Evolutionary conservation across 192 early-diverging fungal species (phyloP).

Genomic region (Pilobolus umbonatus): DNA sequence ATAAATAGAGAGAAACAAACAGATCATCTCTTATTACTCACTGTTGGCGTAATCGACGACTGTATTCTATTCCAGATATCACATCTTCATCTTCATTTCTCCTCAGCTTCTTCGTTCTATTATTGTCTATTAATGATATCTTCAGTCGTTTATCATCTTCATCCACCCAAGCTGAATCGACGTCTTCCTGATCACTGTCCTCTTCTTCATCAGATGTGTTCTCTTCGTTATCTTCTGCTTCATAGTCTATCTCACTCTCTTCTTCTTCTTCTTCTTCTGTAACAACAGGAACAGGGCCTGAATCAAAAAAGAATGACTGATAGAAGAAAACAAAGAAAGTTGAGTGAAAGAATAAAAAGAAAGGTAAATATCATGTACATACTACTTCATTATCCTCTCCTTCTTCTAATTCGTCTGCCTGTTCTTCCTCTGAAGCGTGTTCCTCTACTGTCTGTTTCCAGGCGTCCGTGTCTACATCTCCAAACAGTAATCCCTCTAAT

Average conservation of each 20-base stretch:
- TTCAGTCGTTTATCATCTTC: constrained; percentile 64
- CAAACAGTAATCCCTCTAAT: constrained; percentile 29
- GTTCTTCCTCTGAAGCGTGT: constrained; percentile 8
- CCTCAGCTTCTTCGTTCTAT: constrained; percentile 76
- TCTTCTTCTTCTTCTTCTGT: constrained; percentile 36
- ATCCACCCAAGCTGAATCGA: constrained; percentile 72
- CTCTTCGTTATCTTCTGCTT: constrained; percentile 36
- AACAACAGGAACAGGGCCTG: constrained; percentile 25
- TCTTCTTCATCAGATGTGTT: constrained; percentile 32
- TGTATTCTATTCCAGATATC: constrained; percentile 78
- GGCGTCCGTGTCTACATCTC: constrained; percentile 8
- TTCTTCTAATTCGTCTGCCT: constrained; percentile 8
- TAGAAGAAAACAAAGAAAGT: not conserved
- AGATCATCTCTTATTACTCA: constrained; percentile 39
- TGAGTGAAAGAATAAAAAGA: not conserved
- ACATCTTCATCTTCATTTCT: constrained; percentile 66
- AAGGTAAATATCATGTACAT: not conserved
- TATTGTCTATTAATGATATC: constrained; percentile 64
- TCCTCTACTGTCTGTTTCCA: constrained; percentile 22
- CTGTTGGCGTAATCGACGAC: constrained; percentile 77
- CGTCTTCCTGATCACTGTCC: constrained; percentile 8
- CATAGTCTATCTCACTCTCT: constrained; percentile 35
- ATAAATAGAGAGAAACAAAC: too few relatives aligned
- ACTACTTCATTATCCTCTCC: constrained; percentile 13
- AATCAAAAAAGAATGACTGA: constrained; percentile 34